Conservation (phyloP, 73 alveolate species). For the Blepharisma japonicum region DNA sequence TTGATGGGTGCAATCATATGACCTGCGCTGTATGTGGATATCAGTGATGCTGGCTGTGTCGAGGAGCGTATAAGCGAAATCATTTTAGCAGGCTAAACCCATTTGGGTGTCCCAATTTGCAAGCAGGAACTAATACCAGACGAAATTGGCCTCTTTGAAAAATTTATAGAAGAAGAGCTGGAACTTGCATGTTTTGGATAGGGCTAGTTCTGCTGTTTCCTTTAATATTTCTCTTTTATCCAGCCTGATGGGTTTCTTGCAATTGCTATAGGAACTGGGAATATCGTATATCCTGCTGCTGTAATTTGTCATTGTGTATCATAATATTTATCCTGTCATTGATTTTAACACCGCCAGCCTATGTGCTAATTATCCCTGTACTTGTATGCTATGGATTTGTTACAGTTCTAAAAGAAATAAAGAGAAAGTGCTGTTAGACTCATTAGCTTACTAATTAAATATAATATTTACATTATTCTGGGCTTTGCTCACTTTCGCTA, state of each 20-base stretch:
- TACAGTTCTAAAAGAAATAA: constrained; percentile 37
- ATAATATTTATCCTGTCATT: constrained; percentile 34
- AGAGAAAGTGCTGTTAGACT: too few relatives aligned
- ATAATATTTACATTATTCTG: too few relatives aligned
- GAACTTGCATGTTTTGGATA: neutral
- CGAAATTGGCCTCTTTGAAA: neutral
- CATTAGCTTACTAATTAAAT: too few relatives aligned
- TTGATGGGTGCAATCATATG: constrained; percentile 95
- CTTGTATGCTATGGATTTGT: constrained; percentile 2
- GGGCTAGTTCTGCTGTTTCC: neutral
- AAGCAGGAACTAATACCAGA: neutral
- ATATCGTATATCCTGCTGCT: neutral
- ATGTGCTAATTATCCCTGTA: neutral
- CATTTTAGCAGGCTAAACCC: constrained; percentile 57
- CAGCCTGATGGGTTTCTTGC: neutral
- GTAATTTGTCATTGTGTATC: constrained; percentile 33
- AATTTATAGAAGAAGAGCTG: neutral
- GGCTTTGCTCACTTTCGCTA: too few relatives aligned
- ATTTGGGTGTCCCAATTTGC: constrained; percentile 56
- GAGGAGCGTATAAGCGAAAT: constrained; percentile 40
- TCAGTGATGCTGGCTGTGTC: constrained; percentile 90
- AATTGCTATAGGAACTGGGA: neutral
- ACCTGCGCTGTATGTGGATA: constrained; percentile 76
- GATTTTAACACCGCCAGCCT: constrained; percentile 28
- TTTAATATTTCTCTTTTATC: neutral